Evolutionary conservation across 805 yeast species (phyloP).

Genomic region (Priceomyces fermenticarens): DNA sequence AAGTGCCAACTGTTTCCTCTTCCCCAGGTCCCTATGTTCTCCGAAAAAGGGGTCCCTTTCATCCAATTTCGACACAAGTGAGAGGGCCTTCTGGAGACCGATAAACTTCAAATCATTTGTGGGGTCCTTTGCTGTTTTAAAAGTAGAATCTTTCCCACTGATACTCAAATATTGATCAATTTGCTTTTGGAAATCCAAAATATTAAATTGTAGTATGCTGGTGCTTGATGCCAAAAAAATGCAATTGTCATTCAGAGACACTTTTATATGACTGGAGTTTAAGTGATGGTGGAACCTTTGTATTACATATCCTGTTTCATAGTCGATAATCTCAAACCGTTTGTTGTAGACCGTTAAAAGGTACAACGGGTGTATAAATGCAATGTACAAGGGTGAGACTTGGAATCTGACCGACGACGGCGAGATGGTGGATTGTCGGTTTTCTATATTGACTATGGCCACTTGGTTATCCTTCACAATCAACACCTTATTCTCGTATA

Average conservation of each 20-base stretch:
- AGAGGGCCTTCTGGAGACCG: constrained; percentile 34
- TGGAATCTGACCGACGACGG: constrained; percentile 22
- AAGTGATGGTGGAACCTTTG: constrained; percentile 34
- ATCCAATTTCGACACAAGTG: constrained; percentile 24
- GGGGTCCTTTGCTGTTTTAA: constrained; percentile 20
- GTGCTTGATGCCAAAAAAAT: constrained; percentile 25
- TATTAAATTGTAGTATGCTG: constrained; percentile 29
- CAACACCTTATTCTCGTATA: constrained; percentile 15
- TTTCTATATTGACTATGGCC: constrained; percentile 11
- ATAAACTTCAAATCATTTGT: constrained; percentile 24
- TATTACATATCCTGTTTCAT: constrained; percentile 30
- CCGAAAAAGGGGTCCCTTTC: constrained; percentile 23
- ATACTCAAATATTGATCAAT: constrained; percentile 31
- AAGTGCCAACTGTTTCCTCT: constrained; percentile 27
- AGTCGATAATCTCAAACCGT: constrained; percentile 32
- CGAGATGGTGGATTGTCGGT: constrained; percentile 6
- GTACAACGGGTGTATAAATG: constrained; percentile 31
- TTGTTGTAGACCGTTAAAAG: constrained; percentile 28
- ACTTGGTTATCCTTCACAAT: constrained; percentile 34
- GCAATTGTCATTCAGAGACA: constrained; percentile 9
- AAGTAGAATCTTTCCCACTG: constrained; percentile 14
- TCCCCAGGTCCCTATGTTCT: constrained; percentile 10
- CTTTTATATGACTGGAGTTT: constrained; percentile 19
- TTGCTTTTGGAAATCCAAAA: constrained; percentile 28
- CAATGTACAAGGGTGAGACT: constrained; percentile 22